These are phyloP conservation scores for Scytalidium sp. DNA, from an alignment of 2,329 filamentous ascomycete species.

Conservation along the genomic window DNA sequence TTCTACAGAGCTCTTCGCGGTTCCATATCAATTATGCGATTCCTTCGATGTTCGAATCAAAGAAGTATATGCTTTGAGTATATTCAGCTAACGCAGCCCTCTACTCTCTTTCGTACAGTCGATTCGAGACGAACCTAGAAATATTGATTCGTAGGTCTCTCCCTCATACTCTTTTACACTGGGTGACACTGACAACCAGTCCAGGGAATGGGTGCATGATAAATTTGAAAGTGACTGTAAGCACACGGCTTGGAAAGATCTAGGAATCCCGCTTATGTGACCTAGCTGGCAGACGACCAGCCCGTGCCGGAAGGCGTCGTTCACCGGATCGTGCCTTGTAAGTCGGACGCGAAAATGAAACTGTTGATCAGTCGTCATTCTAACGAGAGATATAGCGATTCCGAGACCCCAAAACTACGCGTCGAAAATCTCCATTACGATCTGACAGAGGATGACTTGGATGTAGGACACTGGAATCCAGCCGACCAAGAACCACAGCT, in stretches of 20 bases:
- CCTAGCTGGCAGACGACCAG: constrained; percentile 23
- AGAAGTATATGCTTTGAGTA: constrained; percentile 35
- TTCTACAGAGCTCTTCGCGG: constrained; percentile 31
- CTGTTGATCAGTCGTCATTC: constrained; percentile 13
- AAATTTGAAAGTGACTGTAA: constrained; percentile 73
- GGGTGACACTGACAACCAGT: constrained; percentile 4
- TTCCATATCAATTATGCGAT: constrained; percentile 23
- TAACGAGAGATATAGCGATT: constrained; percentile 37
- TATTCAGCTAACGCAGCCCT: constrained; percentile 43
- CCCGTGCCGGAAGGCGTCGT: constrained; percentile 24
- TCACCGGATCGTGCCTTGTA: constrained; percentile 26
- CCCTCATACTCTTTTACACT: not conserved
- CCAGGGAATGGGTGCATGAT: constrained; percentile 91
- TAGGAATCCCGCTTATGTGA: constrained; percentile 16
- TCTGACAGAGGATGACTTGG: constrained; percentile 77
- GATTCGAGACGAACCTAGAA: constrained; percentile 59
- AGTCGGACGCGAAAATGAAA: constrained; percentile 2
- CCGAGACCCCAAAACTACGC: constrained; percentile 66
- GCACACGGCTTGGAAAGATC: constrained; percentile 6
- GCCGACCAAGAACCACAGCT: constrained; percentile 4
- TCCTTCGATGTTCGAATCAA: constrained; percentile 29
- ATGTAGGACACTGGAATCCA: constrained; percentile 48
- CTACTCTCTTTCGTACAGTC: constrained; percentile 48
- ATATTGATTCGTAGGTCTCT: constrained; percentile 64
- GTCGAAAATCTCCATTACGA: constrained; percentile 94